Percentiles rank a stretch among this genome's conserved stretches.
Conservation (phyloP, 225 moss, liverwort and hornwort genomes). For the Anthoceros angustus region DNA sequence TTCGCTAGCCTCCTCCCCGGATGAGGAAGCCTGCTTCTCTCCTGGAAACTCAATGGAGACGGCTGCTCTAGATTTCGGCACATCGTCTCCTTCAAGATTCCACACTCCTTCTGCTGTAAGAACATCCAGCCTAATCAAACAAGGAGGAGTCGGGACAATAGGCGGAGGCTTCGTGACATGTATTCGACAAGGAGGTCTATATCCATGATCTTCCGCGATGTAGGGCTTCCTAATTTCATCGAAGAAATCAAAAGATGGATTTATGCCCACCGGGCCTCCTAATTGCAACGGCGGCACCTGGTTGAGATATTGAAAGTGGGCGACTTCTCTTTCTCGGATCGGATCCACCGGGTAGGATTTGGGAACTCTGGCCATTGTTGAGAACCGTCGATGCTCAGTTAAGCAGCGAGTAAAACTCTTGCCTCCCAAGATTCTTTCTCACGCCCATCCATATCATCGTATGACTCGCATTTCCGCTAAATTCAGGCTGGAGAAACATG, state of each 20-base stretch:
- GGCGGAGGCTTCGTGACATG: background rate
- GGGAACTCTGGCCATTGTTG: background rate
- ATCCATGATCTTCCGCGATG: background rate
- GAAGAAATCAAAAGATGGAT: constrained; percentile 4
- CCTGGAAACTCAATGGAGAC: background rate
- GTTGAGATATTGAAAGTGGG: constrained; percentile 2
- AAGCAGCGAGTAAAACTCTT: too few relatives aligned
- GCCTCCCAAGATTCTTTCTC: too few relatives aligned
- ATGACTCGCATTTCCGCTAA: too few relatives aligned
- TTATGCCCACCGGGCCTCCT: background rate
- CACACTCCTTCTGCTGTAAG: background rate
- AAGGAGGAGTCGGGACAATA: background rate
- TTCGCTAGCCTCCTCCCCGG: background rate
- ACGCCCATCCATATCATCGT: too few relatives aligned
- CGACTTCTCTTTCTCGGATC: background rate
- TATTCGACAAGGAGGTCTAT: background rate
- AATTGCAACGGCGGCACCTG: background rate
- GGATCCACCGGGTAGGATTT: background rate
- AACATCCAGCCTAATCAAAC: background rate
- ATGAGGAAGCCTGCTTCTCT: background rate
- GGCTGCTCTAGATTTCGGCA: background rate
- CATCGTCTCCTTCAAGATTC: background rate
- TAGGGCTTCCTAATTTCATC: background rate
- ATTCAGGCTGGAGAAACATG: too few relatives aligned
- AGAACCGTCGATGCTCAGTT: too few relatives aligned